Evolutionary conservation across 202 grass and related monocot species (phyloP).

Genomic region (Cymbopogon flexuosus): DNA sequence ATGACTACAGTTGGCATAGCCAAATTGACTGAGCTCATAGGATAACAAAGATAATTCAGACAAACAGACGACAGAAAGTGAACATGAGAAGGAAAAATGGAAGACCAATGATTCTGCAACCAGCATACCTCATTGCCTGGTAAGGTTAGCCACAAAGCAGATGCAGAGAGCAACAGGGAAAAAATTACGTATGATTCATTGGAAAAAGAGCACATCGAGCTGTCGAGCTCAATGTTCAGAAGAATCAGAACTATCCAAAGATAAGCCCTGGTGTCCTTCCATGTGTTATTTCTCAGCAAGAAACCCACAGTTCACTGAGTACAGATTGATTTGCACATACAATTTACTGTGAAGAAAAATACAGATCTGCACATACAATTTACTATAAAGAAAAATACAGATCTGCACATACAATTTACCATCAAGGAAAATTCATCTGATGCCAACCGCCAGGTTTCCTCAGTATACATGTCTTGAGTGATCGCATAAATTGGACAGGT

Average conservation of each 20-base stretch:
- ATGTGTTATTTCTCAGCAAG: conserved; percentile 22
- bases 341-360: conserved; percentile 21
- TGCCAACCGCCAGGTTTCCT: conserved; percentile 15
- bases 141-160: background rate
- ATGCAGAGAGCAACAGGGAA: background rate
- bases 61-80: background rate
- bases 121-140: background rate
- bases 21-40: background rate
- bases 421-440: conserved; percentile 33
- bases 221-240: background rate
- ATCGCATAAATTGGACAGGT: conserved; percentile 27
- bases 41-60: background rate
- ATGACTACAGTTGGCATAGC: background rate
- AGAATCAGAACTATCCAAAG: conserved; percentile 33
- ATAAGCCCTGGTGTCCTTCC: background rate
- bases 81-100: background rate
- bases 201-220: background rate
- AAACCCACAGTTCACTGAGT: conserved; percentile 19
- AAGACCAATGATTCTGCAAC: background rate
- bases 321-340: conserved; percentile 27
- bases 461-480: conserved; percentile 34
- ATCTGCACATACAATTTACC: conserved; percentile 28
- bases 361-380: conserved; percentile 25
- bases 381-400: conserved; percentile 22
- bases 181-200: background rate